phyloP scores from a whole-genome alignment of 2,329 filamentous ascomycete species.

The Aspergillus vadensis region DNA sequence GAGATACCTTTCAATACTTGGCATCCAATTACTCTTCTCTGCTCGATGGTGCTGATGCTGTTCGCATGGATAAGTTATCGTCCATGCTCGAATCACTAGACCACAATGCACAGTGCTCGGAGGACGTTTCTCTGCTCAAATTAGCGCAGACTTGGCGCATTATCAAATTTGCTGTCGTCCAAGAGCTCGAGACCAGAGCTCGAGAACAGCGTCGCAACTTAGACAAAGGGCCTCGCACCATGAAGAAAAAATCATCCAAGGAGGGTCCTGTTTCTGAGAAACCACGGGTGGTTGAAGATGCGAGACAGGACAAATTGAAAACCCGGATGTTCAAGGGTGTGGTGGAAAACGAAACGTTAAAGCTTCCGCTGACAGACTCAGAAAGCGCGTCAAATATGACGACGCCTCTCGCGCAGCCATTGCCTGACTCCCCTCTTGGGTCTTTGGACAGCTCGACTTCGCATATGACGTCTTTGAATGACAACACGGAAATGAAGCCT shows the following conservation, averaged over 20 bases:
- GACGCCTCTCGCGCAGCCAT: slow-evolving; percentile 56
- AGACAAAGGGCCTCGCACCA: slow-evolving; percentile 24
- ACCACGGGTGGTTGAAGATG: slow-evolving; percentile 32
- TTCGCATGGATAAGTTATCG: slow-evolving; percentile 29
- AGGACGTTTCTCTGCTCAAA: slow-evolving; percentile 52
- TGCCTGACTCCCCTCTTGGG: slow-evolving; percentile 44
- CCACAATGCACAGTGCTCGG: slow-evolving; percentile 57
- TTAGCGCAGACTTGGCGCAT: slow-evolving; percentile 63
- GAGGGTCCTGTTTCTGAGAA: slow-evolving; percentile 32
- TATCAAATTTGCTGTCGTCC: slow-evolving; percentile 52
- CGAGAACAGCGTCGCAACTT: slow-evolving; percentile 32
- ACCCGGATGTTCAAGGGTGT: slow-evolving; percentile 48
- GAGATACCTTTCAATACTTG: slow-evolving; percentile 45
- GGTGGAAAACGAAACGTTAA: slow-evolving; percentile 39
- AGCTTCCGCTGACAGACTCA: slow-evolving; percentile 34
- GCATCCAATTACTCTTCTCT: slow-evolving; percentile 47
- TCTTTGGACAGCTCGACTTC: slow-evolving; percentile 32
- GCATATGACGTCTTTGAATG: slow-evolving; percentile 34
- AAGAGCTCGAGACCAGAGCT: slow-evolving; percentile 50
- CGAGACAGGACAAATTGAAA: slow-evolving; percentile 42
- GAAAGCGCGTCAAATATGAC: slow-evolving; percentile 59
- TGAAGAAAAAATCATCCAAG: slow-evolving; percentile 33
- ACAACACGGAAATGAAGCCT: slow-evolving; percentile 42
- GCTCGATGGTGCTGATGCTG: slow-evolving; percentile 31
- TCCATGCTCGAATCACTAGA: slow-evolving; percentile 49